Base-by-base conservation (phyloP, 805 yeast genomes). In the Tetrapisispora namnaoensis region DNA sequence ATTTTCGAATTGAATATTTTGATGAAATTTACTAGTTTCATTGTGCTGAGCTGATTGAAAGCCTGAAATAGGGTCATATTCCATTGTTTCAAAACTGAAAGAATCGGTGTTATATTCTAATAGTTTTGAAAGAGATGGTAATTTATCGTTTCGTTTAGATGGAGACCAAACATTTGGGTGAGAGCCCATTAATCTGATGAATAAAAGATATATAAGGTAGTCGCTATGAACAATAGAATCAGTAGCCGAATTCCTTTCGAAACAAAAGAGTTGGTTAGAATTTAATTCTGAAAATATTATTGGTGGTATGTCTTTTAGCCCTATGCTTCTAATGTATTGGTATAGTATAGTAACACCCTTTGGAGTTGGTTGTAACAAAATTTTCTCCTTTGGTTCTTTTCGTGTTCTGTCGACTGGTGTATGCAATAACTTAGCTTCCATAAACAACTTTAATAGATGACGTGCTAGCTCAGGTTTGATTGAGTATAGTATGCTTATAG, bases 361-460 rank as follows among this genome's bases (percentile, higher is more conserved):
- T 0, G 97, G 89, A 0, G 96, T 87, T 4, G 96, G 95, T 60
- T 91, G 97, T 28, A 87, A 60, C 2, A 70, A 51, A 0, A 71
- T 68, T 4, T 66, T 69, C 0, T 58, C 66, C 45, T 74, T 74
- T 6, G 81, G 72, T 39, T 61, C 67, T 14, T 61, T 53, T 40
- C 84, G 61, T 0, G 95, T 87, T 56, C 91, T 69, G 53, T 84
- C 89, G 2, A 78, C 76, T 0, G 95, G 95, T 14, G 78, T 76
- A 60, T 88, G 95, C 10, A 88, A 55, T 1, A 87, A 65, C 53
- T 78, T 80, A 0, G 86, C 83, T 2, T 69, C 68, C 71, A 77
- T 79, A 57, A 82, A 84, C 24, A 69, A 63, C 34, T 66, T 66
- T 4, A 85, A 48, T 14, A 83, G 60, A 1, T 69, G 67, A 4